Base-by-base conservation (phyloP, 225 moss, liverwort and hornwort genomes). In the Neckera pumila region DNA sequence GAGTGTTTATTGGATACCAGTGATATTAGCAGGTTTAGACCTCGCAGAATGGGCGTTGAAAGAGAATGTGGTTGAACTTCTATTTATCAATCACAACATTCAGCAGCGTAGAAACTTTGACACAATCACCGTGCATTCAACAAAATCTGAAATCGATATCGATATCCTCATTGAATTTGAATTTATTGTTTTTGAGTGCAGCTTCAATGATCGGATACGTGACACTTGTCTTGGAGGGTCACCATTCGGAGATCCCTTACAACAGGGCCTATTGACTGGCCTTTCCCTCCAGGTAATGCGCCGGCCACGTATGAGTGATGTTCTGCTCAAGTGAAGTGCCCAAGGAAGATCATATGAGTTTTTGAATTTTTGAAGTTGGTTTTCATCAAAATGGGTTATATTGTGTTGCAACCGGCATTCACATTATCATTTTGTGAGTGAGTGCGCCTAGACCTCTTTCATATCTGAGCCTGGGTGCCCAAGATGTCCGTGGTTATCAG, bases 171-270 rank as follows among this genome's bases (percentile, higher is more conserved):
- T 78, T 91, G 63, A 90, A 69, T 81, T 79, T 91, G 70, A 87
- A 38, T 62, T 79, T 65, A 30, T 81, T 86, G 66, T 67, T 86
- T 86, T 82, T 70, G 83, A 31, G 62, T 86, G 83, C 93, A 96
- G 96, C 93, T 98, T 98, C 87, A 98, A 98, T 89, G 98, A 98
- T 89, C 95, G 98, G 59, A 93, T 98, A 54, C 93, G 98, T 60
- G 97, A 98, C 90, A 93, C 95, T 51, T 92, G 93, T 75, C 94
- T 98, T 82, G 98, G 98, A 22, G 98, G 98, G 51, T 98, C 98
- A 63, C 98, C 98, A 42, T 98, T 98, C 66, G 98, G 98, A 87
- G 96, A 98, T 90, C 97, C 97, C n/a, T 94, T 95, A 79, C 97
- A 94, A 87, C 98, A 98, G 88, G 98, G 98, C 67, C 92, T 98